Evolutionary conservation across 2,329 filamentous ascomycete species (phyloP), one percentile per base, ranked within the genome.

Genomic region (Corynespora cassiicola): DNA sequence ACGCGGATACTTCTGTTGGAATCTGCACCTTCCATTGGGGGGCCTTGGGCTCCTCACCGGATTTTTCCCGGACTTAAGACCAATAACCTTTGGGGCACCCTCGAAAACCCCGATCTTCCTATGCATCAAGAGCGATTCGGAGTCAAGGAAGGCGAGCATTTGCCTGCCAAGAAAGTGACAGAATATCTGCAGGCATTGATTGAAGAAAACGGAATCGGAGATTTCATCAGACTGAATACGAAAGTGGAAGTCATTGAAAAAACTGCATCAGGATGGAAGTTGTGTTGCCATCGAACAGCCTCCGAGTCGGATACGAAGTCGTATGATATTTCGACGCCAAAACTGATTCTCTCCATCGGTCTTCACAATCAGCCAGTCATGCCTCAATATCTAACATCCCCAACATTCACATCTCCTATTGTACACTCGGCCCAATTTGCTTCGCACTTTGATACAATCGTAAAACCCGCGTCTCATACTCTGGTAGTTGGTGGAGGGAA

Each of bases 401-500:
- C 77, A 5, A 53, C 39, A 2, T 86, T 86, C 45, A 61, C 54
- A 0, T 72, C 72, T 0, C 75, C 75, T 0, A 60, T 85, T n/a
- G 75, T 86, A 43, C 84, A 87, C 54, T 74, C 75, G 26, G 75
- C 73, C 31, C 71, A 82, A 39, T 76, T 85, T 42, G 68, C 68
- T 5, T 46, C 63, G 12, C 56, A 73, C 37, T 66, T 67, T 10
- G 36, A 22, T 39, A 69, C 35, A 42, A 67, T 59, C 21, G 66
- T 65, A 39, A 63, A 48, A 30, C 71, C 52, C 7, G 68, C 71
- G 14, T 54, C 39, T 5, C 49, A 58, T 23, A 52, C 53, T 9
- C 77, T 78, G 0, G 73, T 87, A 2, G 70, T 86, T 3, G 85
- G 84, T 3, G 80, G 73, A 2, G 78, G 74, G 11, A 87, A 87